Base-by-base conservation (phyloP, 1,284 basidiomycete genomes). In the Stygiomarasmius scandens region DNA sequence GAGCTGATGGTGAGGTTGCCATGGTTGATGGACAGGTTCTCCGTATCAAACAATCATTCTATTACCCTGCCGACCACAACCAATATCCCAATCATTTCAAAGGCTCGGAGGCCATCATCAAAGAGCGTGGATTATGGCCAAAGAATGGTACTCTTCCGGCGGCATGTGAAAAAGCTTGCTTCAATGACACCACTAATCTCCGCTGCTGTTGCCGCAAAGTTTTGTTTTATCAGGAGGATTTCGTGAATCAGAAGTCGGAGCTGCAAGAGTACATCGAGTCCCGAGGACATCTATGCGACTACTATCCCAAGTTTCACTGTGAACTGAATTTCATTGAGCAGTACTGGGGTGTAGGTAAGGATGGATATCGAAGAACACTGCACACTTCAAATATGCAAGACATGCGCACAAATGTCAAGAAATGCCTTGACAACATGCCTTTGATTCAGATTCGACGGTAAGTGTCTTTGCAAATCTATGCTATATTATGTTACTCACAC, bases 61-160 rank as follows among this genome's bases (percentile, higher is more conserved):
- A 71, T 56, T 72, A 61, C 55, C 57, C 61, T 1, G 58, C 64
- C 20, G 55, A 72, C 51, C 71, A 74, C 54, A 65, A 68, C 25
- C 61, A 52, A 8, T 63, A 67, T 56, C 67, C 64, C 9, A 67
- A 69, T 5, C 66, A 65, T 63, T 73, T 73, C 60, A 75, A 74
- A 53, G 72, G 73, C 5, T 71, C 73, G 68, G 66, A 69, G 44
- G 3, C 45, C 1, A 71, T 75, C 32, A 62, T 74, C 16, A 16
- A 53, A 2, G 71, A 74, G 55, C 58, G 63, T 2, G 69, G 71
- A 2, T 61, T 72, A 73, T 83, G 61, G 78, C 74, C 53, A 19
- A 32, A 24, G 10, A 36, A 47, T 9, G 55, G 62, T 14, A n/a
- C 16, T 1, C 49, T 64, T 3, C 50, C 53, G 23, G 60, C 58